Percentiles rank a stretch among this genome's conserved stretches.
These are phyloP conservation scores for Solanum lycopersicoides DNA, from an alignment of 257 asterid species.

Conservation along the genomic window DNA sequence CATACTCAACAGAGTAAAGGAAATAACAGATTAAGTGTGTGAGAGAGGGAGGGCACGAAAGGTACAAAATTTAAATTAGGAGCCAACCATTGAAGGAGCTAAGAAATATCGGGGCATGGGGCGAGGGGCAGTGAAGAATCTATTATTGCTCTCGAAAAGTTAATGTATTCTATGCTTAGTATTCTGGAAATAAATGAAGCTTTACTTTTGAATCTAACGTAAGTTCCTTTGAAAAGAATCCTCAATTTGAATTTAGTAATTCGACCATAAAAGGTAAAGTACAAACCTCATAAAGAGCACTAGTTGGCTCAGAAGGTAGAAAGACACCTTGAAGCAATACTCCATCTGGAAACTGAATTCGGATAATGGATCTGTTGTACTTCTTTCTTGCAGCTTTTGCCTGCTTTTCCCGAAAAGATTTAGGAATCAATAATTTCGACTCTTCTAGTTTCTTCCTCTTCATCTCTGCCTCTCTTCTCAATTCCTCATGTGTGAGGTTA, in stretches of 20 bases:
- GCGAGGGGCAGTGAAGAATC: neutral
- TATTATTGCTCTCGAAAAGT: neutral
- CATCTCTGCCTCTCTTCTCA: slow-evolving; percentile 71
- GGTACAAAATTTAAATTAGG: neutral
- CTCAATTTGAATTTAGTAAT: neutral
- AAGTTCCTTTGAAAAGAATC: neutral
- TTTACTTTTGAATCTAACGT: neutral
- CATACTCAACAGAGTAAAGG: neutral
- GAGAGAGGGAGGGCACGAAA: neutral
- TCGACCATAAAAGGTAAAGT: neutral
- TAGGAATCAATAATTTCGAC: slow-evolving; percentile 85
- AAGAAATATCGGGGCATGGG: neutral
- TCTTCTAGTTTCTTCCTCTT: slow-evolving; percentile 74
- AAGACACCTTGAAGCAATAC: slow-evolving; percentile 86
- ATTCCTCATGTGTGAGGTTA: slow-evolving; percentile 59
- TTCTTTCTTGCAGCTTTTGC: slow-evolving; percentile 69
- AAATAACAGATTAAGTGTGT: neutral
- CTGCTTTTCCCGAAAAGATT: slow-evolving; percentile 79
- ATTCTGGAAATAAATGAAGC: neutral
- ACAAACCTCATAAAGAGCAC: slow-evolving; percentile 75
- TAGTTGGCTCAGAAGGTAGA: slow-evolving; percentile 64
- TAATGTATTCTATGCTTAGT: neutral
- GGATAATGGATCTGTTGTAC: slow-evolving; percentile 57
- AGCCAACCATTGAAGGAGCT: neutral
- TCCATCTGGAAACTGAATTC: slow-evolving; percentile 91